Evolutionary conservation across 768 basidiomycete species (phyloP), one percentile per base, ranked within the genome.

Genomic region (Boletus rubroflammeus): DNA sequence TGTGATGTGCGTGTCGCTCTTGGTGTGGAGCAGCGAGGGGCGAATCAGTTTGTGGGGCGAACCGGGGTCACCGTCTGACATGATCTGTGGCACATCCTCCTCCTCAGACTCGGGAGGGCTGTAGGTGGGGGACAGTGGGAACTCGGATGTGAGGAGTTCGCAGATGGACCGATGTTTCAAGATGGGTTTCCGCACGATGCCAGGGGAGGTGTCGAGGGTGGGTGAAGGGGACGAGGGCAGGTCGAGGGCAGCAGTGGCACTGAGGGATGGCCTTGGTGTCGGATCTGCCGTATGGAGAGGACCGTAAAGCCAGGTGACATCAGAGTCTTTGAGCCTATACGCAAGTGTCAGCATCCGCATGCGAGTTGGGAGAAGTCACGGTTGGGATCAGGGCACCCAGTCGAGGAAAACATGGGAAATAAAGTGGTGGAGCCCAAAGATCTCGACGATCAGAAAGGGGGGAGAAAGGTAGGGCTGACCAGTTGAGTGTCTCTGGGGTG

Each of bases 261-360:
- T 72, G 17, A 73, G 73, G 1, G 75, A 71, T 7, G 77, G 71
- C 47, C 65, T 66, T 35, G 79, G 80, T 0, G 85, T 83, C 4
- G 86, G 92, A 42, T 86, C 84, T n/a, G 92, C 93, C 1, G 93
- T 92, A 70, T 99, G 96, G 0, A 99, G 77, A 21, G 96, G 96
- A 0, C 96, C 96, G 65, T 99, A 98, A 0, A 99, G 82, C 96
- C 96, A 99, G 2, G 97, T 99, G 38, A 98, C 96, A 69, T 99
- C 96, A 6, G 91, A 94, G 72, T 99, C 96, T 72, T 99, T 99
- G 64, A 99, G 84, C 96, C 96, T 98, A 75, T 4, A 19, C 6
- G 26, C 26, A 13, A 14, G 34, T 3, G 63, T 68, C 38, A 69
- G 56, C 36, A 26, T 17, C 11, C 28, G 7, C 25, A 14, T 34